Base-by-base conservation (phyloP, 495 filamentous ascomycete genomes). In the Xylaria scruposa region DNA sequence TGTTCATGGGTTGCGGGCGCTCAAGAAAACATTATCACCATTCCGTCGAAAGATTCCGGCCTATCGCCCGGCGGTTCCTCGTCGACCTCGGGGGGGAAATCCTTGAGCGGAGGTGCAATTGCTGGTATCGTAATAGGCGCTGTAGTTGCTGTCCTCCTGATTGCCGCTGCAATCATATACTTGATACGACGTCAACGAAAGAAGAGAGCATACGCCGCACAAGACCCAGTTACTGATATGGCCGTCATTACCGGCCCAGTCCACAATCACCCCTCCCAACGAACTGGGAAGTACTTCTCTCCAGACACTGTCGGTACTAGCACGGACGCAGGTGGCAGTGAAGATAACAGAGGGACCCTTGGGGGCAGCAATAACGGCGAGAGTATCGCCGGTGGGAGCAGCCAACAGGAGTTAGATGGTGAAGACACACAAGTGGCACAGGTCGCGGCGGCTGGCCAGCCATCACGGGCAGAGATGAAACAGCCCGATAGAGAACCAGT, bases 1-100 rank as follows among this genome's bases (percentile, higher is more conserved):
- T 81, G 78, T 70, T 68, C 71, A 0, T 86, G 80, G 75, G 70
- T 75, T 33, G 78, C 80, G 63, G 82, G 78, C 36, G 77, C 74
- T 9, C 8, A 60, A 24, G 67, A 80, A 58, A 77, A 81, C 42
- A 76, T 85, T 59, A 69, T 83, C 26, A 72, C 83, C 4, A 83
- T 80, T 42, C 31, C 71, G 1, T 74, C 78, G 9, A 73, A 58
- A 2, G 73, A 71, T 33, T 72, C 65, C 8, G 38, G 59, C 15
- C 51, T 69, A 2, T 70, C 58, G 47, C n/a, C 68, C 9, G 19
- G 17, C 21, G 36, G 66, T 9, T 36, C 24, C 15, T 33, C 53
- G 24, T 73, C 74, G 0, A 29, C 19, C 13, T 66, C 64, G 13
- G 68, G 59, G 33, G 8, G 53, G 0, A 62, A n/a, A 33, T 33